Conservation (phyloP, 371 early-diverging fungal genomes). For the Funneliformis caledonium region DNA sequence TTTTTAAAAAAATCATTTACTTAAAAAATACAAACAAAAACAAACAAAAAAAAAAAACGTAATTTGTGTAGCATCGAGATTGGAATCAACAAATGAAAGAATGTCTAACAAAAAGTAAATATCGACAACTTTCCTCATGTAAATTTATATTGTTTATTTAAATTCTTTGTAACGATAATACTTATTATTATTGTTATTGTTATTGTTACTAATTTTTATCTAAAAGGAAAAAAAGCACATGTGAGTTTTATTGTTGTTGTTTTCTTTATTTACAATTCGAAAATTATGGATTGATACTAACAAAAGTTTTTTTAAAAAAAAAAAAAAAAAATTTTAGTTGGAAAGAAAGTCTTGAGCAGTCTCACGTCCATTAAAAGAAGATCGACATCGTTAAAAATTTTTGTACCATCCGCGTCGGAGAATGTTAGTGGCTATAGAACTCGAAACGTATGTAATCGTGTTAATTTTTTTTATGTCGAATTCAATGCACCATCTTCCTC, state of each 20-base stretch:
- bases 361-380: constrained; percentile 6
- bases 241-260: background rate
- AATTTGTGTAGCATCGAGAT: background rate
- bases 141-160: background rate
- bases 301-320: too few relatives aligned
- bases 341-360: constrained; percentile 1
- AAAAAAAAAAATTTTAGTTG: background rate
- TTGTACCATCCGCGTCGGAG: background rate
- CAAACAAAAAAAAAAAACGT: background rate
- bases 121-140: background rate
- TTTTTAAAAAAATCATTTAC: too few relatives aligned
- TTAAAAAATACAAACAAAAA: too few relatives aligned
- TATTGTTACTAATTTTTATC: too few relatives aligned
- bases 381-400: background rate
- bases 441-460: background rate
- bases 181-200: too few relatives aligned
- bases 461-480: background rate
- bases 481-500: too few relatives aligned
- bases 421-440: too few relatives aligned
- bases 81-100: background rate
- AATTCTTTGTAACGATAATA: too few relatives aligned
- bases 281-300: too few relatives aligned
- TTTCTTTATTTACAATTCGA: background rate
- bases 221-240: constrained; percentile 8
- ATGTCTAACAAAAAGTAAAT: background rate